Evolutionary conservation across 495 filamentous ascomycete species (phyloP).

Genomic region (Articulospora tetracladia): DNA sequence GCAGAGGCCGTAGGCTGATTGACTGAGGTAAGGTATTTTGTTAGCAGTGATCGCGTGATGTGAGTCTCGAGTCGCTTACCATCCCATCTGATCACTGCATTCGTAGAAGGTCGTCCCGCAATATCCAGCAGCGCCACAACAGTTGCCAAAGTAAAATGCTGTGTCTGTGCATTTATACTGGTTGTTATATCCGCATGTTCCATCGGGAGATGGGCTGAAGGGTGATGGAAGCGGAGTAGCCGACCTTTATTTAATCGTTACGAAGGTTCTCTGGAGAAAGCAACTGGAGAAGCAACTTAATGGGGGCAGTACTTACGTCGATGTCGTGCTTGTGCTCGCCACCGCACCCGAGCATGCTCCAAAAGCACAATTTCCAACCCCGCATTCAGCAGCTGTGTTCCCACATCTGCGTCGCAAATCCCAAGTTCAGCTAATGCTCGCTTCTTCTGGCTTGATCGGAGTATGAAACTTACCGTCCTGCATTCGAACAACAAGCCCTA

Average conservation of each 20-base stretch:
- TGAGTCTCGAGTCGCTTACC: background rate
- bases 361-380: constrained; percentile 18
- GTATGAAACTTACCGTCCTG: background rate
- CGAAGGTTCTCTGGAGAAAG: background rate
- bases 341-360: constrained; percentile 16
- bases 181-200: constrained; percentile 2
- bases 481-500: background rate
- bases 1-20: constrained; percentile 1
- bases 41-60: background rate
- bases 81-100: background rate
- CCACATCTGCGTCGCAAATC: background rate
- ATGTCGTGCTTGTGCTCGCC: constrained; percentile 3
- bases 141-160: constrained; percentile 1
- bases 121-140: constrained; percentile 2
- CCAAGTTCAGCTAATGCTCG: background rate
- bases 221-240: constrained; percentile 1
- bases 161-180: constrained; percentile 3
- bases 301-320: constrained; percentile 8
- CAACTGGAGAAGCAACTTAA: background rate
- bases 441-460: too few species aligned
- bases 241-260: constrained; percentile 22
- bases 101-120: background rate
- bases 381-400: constrained; percentile 1
- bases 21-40: background rate
- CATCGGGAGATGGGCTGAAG: background rate